A percentile compares a stretch with the other conserved stretches of the same genome.
Conservation (phyloP, 306 rosid genomes). For the Quercus glauca region DNA sequence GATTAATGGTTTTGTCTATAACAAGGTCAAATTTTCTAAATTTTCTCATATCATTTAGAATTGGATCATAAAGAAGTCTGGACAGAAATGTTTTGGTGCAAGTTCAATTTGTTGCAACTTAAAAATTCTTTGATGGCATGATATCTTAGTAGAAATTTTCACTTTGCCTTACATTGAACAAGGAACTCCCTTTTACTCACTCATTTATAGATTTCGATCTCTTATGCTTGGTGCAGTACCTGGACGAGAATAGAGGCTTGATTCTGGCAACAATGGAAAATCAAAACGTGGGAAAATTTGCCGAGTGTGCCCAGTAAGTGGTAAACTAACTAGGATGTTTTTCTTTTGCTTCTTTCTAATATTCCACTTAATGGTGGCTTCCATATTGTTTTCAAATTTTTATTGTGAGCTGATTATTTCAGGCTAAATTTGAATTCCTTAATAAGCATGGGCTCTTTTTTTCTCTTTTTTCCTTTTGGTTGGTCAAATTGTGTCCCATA, state of each 20-base stretch:
- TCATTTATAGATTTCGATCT: constrained; percentile 6
- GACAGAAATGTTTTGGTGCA: background rate
- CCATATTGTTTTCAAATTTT: background rate
- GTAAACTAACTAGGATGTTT: background rate
- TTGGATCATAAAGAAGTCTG: background rate
- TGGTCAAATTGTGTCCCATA: background rate
- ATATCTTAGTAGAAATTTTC: constrained; percentile 3
- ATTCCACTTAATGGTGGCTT: background rate
- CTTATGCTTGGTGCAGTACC: constrained; percentile 42
- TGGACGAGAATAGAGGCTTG: constrained; percentile 57
- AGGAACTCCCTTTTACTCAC: background rate
- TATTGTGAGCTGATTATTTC: background rate
- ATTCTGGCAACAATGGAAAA: constrained; percentile 41
- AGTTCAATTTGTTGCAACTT: background rate
- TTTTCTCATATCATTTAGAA: background rate
- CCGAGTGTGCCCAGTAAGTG: constrained; percentile 44
- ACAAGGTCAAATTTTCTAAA: background rate
- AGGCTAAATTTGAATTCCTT: background rate
- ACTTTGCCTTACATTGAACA: constrained; percentile 5
- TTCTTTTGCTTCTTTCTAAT: constrained; percentile 17
- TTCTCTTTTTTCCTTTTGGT: no score
- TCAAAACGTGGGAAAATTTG: constrained; percentile 37
- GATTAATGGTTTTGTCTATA: background rate
- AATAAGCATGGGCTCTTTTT: background rate
- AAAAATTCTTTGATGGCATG: background rate